These are phyloP conservation scores for Eragrostis nindensis DNA, from an alignment of 176 grass and related monocot species.

Conservation along the genomic window DNA sequence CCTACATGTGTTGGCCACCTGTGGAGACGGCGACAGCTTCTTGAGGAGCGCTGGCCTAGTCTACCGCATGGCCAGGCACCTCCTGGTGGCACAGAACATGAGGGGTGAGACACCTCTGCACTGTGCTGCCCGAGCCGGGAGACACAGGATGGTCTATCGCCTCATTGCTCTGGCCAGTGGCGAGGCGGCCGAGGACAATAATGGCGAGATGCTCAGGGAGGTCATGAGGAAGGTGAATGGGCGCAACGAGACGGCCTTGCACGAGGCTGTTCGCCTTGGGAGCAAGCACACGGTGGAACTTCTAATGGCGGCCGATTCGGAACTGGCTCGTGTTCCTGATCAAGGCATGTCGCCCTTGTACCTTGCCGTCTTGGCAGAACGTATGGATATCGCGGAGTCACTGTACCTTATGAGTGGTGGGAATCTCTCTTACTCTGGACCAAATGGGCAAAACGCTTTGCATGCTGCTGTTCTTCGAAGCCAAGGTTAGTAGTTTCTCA, in stretches of 20 bases:
- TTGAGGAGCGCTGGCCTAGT: not conserved
- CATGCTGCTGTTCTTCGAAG: constrained; percentile 11
- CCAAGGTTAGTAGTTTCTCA: no score
- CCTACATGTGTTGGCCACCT: not conserved
- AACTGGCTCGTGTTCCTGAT: not conserved
- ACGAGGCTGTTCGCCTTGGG: not conserved
- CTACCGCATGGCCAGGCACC: not conserved
- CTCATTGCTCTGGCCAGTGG: constrained; percentile 3
- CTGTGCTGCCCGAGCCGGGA: not conserved
- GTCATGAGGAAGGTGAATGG: not conserved
- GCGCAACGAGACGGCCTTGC: not conserved
- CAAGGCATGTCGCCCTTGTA: not conserved
- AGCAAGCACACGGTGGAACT: not conserved
- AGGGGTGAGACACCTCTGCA: not conserved
- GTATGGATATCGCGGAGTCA: not conserved
- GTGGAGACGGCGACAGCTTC: constrained; percentile 6
- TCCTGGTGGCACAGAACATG: not conserved
- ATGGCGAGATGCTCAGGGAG: not conserved
- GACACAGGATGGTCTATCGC: not conserved
- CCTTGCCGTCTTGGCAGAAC: not conserved
- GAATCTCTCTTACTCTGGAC: constrained; percentile 23
- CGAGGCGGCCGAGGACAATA: not conserved
- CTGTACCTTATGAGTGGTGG: not conserved
- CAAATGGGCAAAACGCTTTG: not conserved
- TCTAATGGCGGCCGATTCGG: constrained; percentile 2